These are phyloP conservation scores for Phytophthora fragariaefolia DNA, from an alignment of 352 stramenopile genomes.

Conservation along the genomic window DNA sequence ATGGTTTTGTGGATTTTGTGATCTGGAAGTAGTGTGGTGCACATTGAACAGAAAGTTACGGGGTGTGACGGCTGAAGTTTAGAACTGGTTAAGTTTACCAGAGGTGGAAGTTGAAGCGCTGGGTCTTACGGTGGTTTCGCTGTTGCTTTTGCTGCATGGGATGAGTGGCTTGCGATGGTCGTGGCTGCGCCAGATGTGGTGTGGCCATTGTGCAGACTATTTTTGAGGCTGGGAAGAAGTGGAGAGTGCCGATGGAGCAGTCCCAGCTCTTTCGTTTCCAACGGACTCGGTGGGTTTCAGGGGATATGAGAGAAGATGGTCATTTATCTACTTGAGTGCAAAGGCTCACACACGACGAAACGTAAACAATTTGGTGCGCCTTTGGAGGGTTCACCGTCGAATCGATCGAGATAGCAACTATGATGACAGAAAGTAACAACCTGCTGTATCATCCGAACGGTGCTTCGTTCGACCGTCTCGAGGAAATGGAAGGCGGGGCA, in stretches of 20 bases:
- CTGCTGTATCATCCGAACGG: slow-evolving; percentile 29
- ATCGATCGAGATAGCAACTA: slow-evolving; percentile 4
- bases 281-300: slow-evolving; percentile 16
- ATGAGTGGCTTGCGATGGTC: neutral
- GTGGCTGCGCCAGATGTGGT: neutral
- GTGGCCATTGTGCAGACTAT: too few species aligned
- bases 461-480: slow-evolving; percentile 32
- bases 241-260: slow-evolving; percentile 14
- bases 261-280: slow-evolving; percentile 30
- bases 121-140: slow-evolving; percentile 18
- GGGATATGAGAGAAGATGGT: neutral
- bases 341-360: slow-evolving; percentile 1
- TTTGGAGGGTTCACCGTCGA: neutral
- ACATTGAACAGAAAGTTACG: too few species aligned
- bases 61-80: too few species aligned
- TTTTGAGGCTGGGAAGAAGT: slow-evolving; percentile 10
- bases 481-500: slow-evolving; percentile 30
- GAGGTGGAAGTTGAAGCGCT: neutral
- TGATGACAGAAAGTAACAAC: slow-evolving; percentile 43
- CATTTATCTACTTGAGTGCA: slow-evolving; percentile 25
- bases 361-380: neutral
- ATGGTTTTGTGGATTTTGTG: neutral
- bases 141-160: slow-evolving; percentile 1
- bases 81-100: neutral
- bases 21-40: slow-evolving; percentile 8